Evolutionary conservation across 495 filamentous ascomycete species (phyloP).

Genomic region (Oidiodendron maius): DNA sequence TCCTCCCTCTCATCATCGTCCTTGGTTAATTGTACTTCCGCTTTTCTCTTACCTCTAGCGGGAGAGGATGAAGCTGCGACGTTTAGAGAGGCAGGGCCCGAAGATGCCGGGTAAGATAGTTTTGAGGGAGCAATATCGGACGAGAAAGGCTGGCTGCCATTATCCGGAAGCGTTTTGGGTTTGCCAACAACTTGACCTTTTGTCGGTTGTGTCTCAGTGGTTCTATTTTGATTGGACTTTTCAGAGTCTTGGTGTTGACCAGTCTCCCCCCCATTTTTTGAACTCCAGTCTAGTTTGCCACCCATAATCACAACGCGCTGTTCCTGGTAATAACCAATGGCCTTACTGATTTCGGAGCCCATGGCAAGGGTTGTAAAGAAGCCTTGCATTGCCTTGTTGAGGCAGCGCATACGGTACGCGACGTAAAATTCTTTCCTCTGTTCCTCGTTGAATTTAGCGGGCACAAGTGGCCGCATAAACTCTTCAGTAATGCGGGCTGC

Average conservation of each 20-base stretch:
- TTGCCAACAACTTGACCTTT: background rate
- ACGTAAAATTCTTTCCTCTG: constrained; percentile 15
- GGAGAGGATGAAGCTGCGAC: background rate
- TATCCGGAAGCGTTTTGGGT: background rate
- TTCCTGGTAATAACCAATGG: constrained; percentile 12
- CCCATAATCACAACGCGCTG: constrained; percentile 14
- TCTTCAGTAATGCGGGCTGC: constrained; percentile 6
- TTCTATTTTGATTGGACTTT: constrained; percentile 9
- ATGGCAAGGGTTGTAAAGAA: constrained; percentile 2
- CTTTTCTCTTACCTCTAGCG: constrained; percentile 23
- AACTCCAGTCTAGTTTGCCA: background rate
- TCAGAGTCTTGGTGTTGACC: constrained; percentile 8
- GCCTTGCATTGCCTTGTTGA: constrained; percentile 19
- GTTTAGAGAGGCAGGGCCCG: background rate
- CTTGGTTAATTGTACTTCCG: constrained; percentile 21
- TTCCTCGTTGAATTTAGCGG: constrained; percentile 12
- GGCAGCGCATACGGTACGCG: constrained; percentile 18
- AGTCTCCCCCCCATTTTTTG: constrained; percentile 3
- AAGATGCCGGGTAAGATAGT: background rate
- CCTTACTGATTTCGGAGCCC: constrained; percentile 9
- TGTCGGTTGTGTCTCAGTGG: background rate
- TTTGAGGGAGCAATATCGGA: background rate
- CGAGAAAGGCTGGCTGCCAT: background rate
- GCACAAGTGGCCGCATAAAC: constrained; percentile 10
- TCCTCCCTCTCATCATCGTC: constrained; percentile 5